Base-by-base conservation (phyloP, 2,329 filamentous ascomycete genomes). In the Bipolaris zeicola region DNA sequence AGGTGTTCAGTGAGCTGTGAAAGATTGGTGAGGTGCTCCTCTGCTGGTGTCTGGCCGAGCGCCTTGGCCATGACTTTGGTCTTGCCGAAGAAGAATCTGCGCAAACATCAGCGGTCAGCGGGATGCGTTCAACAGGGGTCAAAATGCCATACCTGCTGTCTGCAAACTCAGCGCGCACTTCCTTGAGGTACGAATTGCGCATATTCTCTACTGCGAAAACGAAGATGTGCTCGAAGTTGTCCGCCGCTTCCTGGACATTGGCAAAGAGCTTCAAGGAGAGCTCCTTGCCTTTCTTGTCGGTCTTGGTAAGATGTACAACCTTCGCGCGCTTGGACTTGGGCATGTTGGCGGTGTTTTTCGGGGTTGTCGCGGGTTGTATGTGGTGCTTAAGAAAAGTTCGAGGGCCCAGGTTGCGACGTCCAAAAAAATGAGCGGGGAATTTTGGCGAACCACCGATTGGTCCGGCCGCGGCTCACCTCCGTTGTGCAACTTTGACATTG, bases 11-110 rank as follows among this genome's bases (percentile, higher is more conserved):
- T 80, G 56, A 97, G 86, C 61, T 81, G 79, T 74, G 91, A 83
- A 70, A 95, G 86, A 74, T 91, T 91, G 42, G 90, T 86, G 66
- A 91, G 90, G 78, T 90, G 85, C 79, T 93, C 91, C 70, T 91
- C 89, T 72, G 90, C 89, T 65, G 87, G 83, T 51, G 83, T 88
- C 63, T 85, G 85, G 73, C 95, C 95, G 24, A 99, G 89, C 55
- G 95, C 93, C 80, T 95, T 94, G 69, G 91, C 88, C 92, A 98
- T 98, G 77, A 99, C 93, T 81, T 98, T 98, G 58, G 94, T 98
- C 83, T 98, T 99, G 80, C 94, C 95, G 79, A 97, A 98, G 87
- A 98, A 98, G 76, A 99, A 82, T 69, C 93, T 95, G 69, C 45
- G 43, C 43, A 55, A 33, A 41, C 8, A 52, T 72, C 60, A 70